phyloP scores from a whole-genome alignment of 2,329 filamentous ascomycete genomes.

The Sporothrix schenckii region DNA sequence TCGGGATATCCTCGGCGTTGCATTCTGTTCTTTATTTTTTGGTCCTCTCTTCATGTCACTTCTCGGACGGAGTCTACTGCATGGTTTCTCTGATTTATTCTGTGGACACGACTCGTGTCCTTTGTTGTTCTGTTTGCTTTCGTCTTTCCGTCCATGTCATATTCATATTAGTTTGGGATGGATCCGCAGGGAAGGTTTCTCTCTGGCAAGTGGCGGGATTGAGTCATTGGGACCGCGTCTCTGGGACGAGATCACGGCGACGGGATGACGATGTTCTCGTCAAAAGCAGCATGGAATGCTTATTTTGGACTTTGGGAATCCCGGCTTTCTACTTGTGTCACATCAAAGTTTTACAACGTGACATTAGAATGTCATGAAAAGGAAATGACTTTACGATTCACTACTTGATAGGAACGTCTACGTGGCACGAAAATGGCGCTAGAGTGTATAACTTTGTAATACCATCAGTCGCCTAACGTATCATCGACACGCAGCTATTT shows the following conservation, averaged over 20 bases:
- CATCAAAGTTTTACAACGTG: not conserved
- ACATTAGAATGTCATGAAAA: not conserved
- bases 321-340: not conserved
- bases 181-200: not conserved
- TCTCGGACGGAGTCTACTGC: conserved; percentile 1
- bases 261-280: not conserved
- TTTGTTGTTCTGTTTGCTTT: not conserved
- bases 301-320: not conserved
- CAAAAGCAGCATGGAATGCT: not conserved
- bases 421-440: not conserved
- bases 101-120: not conserved
- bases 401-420: not conserved
- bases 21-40: not conserved
- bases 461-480: no score
- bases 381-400: not conserved
- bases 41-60: not conserved
- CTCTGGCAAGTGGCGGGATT: not conserved
- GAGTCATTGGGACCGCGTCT: not conserved
- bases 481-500: not conserved
- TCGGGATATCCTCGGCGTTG: conserved; percentile 18
- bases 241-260: not conserved
- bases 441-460: not conserved
- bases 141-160: not conserved
- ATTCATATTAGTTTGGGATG: not conserved
- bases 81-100: not conserved